Evolutionary conservation across 306 rosid genomes (phyloP), one percentile per base, ranked within the genome.

Genomic region (Sindora glabra): DNA sequence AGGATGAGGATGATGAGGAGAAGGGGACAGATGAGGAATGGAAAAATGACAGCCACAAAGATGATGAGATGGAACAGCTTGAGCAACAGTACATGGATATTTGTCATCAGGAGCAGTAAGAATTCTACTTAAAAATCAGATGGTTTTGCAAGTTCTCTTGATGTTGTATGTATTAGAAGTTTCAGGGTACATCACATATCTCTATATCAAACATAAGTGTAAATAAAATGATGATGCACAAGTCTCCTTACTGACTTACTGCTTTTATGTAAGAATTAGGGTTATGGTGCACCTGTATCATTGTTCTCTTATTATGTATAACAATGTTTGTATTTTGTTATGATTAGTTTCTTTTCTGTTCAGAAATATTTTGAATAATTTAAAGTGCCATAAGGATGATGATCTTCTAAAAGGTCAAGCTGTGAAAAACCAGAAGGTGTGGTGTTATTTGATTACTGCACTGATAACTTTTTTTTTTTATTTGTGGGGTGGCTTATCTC

Each of bases 371-470:
- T 73, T 88, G 54, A 75, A 74, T 87, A 86, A 81, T 68, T 72
- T 91, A 83, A 87, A 77, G 79, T 80, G 77, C 39, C 86, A 88
- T 25, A 88, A 85, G 76, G 89, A 82, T 63, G 95, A 86, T 65
- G 98, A 92, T 83, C 48, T 79, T 67, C 86, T 83, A 3, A 92
- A 92, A 73, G 96, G 98, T 33, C 83, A 81, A 77, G 96, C 92
- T 41, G 79, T 88, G 74, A 91, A 77, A 74, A 88, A 65, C 76
- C 98, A 88, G 72, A 88, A 82, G 96, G 96, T 91, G 29, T 50
- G 72, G 14, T 37, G 1, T 65, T 64, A 42, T 42, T 48, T 49
- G 46, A 55, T 27, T 55, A 5, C 8, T 38, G n/a, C 46, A 19
- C 21, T 41, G 61, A 24, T 13, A 1, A 33, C 16, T 64, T 64